Base-by-base conservation (phyloP, 306 rosid species). In the Begonia fuchsioides region DNA sequence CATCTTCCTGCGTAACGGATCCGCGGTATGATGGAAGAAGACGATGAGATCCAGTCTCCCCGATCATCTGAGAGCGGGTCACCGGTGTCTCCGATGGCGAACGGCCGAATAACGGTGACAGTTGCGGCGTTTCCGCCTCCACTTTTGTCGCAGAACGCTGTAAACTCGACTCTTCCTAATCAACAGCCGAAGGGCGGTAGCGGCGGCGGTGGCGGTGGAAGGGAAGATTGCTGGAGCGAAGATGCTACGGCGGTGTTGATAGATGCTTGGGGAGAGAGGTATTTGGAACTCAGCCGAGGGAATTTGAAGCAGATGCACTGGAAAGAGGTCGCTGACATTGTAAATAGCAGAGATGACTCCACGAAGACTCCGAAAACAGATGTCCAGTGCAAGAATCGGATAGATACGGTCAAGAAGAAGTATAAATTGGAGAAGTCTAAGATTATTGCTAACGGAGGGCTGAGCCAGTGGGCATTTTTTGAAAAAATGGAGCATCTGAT, bases 181-280 rank as follows among this genome's bases (percentile, higher is more conserved):
- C 93, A 70, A 61, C 78, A 58, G 19, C 58, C 64, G 11, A 72
- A 76, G 69, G 68, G 73, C 0, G 48, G 67, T 13, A 50, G 65
- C 4, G 59, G 66, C 1, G 68, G 73, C 0, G 48, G 67, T 13
- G 53, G 65, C 4, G 59, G 66, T 2, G 94, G 98, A 11, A 73
- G 98, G 53, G 98, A 92, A 51, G 98, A 92, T 68, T 92, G 98
- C 51, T 92, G 98, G 98, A 86, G 96, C 66, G 96, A 92, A 52
- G 81, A 76, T 8, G 96, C 96, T 38, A 92, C 98, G 51, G 74
- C 86, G 51, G 94, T 92, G 59, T 63, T 92, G 78, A 82, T 92
- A 44, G 96, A 85, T 19, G 96, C 98, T 35, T 92, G 96, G 98
- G 98, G 98, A 9, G 98, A 86, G 68, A 71, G 98, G 75, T 92